Base-by-base conservation (phyloP, 805 yeast genomes). In the Kodamaea nitidulidarum region DNA sequence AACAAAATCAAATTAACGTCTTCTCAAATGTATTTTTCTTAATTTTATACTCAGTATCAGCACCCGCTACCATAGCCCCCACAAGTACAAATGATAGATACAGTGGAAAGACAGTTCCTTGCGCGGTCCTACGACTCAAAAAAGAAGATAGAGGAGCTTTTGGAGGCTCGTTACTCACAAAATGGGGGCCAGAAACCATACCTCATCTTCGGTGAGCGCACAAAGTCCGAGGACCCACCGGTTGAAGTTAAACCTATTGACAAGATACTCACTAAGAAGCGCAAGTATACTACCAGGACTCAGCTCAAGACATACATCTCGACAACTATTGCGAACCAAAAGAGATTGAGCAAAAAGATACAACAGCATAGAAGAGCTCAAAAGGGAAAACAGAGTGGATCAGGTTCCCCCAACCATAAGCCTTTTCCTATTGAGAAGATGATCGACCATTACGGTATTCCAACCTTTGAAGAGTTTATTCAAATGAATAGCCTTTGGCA, bases 401-500 rank as follows among this genome's bases (percentile, higher is more conserved):
- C n/a, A n/a, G n/a, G n/a, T n/a, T n/a, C n/a, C n/a, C n/a, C n/a
- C n/a, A n/a, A n/a, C n/a, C n/a, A 27, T 15, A 50, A 52, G 21
- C 49, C 52, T 10, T 55, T 58, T 26, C 61, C 62, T 4, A 17
- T 64, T 16, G 43, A 40, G 7, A 43, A 42, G 35, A 39, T 54
- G 31, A 34, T 68, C 4, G 33, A 46, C 44, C 55, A 49, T 43
- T 51, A 56, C 57, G 39, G 56, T 46, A 46, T 64, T 9, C 70
- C 73, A 14, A 47, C 60, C 17, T 80, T 70, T 50, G 76, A 70
- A 28, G 73, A 73, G 18, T 83, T 80, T 46, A 33, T 60, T 2
- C 73, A 73, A 2, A 63, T 87, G 61, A 71, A 82, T 53, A 52
- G 53, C n/a, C 63, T 88, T 17, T 88, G 97, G 97, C 70, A 72